These are phyloP conservation scores for Picea engelmannii DNA, from an alignment of 83 land plant species.

Conservation along the genomic window DNA sequence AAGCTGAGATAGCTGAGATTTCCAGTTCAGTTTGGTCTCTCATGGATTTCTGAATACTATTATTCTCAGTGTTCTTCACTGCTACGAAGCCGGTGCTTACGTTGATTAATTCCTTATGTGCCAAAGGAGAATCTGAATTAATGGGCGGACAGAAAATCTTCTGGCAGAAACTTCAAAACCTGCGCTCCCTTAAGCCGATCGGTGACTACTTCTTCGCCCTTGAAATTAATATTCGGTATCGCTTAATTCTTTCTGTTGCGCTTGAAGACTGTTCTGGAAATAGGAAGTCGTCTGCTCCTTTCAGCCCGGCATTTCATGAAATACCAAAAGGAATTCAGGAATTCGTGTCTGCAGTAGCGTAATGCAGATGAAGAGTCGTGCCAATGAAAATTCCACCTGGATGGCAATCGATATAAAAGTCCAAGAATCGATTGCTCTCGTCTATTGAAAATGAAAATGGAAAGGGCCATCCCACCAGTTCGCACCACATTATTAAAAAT, in stretches of 20 bases:
- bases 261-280: not conserved
- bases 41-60: too few species aligned
- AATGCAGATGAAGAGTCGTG: not conserved
- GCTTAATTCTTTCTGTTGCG: not conserved
- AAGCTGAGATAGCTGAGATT: not conserved
- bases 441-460: too few species aligned
- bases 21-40: too few species aligned
- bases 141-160: not conserved
- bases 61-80: too few species aligned
- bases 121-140: too few species aligned
- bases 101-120: not conserved
- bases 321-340: not conserved
- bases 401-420: too few species aligned
- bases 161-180: not conserved
- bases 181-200: not conserved
- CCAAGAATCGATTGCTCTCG: too few species aligned
- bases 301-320: not conserved
- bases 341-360: not conserved
- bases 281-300: not conserved
- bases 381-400: too few species aligned
- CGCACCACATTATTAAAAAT: too few species aligned
- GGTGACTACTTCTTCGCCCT: not conserved
- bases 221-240: not conserved
- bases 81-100: too few species aligned
- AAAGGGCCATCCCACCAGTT: too few species aligned